Percentiles rank a stretch among this genome's conserved stretches.
phyloP scores from a whole-genome alignment of 345 rosid species.

The Lagerstroemia speciosa region DNA sequence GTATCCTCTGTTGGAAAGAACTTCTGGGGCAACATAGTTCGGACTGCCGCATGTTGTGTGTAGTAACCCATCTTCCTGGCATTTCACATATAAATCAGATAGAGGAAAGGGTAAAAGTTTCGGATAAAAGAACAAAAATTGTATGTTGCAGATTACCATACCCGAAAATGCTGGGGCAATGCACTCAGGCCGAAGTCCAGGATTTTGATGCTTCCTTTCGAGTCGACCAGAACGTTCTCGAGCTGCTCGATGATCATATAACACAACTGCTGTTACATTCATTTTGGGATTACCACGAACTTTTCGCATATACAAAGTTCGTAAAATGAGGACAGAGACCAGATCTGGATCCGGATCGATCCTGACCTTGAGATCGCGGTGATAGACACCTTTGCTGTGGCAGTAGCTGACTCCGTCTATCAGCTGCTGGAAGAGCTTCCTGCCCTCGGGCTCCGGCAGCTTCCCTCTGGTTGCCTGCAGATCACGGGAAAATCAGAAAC shows the following conservation, averaged over 20 bases:
- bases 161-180: slow-evolving; percentile 86
- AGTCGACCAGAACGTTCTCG: slow-evolving; percentile 80
- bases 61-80: slow-evolving; percentile 77
- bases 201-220: slow-evolving; percentile 72
- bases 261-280: neutral
- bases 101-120: neutral
- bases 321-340: neutral
- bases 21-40: slow-evolving; percentile 96
- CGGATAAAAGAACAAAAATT: neutral
- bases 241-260: slow-evolving; percentile 34
- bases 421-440: slow-evolving; percentile 91
- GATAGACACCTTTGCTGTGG: slow-evolving; percentile 80
- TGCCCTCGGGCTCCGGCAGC: slow-evolving; percentile 62
- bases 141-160: slow-evolving; percentile 13
- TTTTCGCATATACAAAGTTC: neutral
- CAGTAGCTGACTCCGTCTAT: slow-evolving; percentile 89
- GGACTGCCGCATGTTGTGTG: slow-evolving; percentile 99
- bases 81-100: neutral
- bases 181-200: slow-evolving; percentile 97
- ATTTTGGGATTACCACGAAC: neutral
- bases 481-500: neutral
- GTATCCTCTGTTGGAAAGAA: slow-evolving; percentile 78
- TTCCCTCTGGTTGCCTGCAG: slow-evolving; percentile 63
- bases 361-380: slow-evolving; percentile 89
- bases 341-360: neutral